These are phyloP conservation scores for Lactarius sanguifluus DNA, from an alignment of 768 basidiomycete species.

Conservation along the genomic window DNA sequence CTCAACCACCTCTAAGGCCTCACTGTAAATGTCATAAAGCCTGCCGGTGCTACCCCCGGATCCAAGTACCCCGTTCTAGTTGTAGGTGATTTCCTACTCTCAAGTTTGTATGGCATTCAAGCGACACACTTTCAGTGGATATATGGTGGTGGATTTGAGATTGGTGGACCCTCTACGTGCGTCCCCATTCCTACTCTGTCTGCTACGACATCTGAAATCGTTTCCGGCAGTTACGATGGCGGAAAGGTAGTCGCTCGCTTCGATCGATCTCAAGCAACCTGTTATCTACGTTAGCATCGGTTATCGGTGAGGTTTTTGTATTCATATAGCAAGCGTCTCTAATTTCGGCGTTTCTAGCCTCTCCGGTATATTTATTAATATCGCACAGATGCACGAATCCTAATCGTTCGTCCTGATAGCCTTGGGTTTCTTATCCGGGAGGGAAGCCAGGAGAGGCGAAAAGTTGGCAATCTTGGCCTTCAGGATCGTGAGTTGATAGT, in stretches of 20 bases:
- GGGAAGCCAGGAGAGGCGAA: slow-evolving; percentile 52
- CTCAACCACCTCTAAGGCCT: slow-evolving; percentile 28
- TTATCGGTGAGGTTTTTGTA: slow-evolving; percentile 29
- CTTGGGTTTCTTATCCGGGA: slow-evolving; percentile 52
- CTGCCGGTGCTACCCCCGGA: slow-evolving; percentile 10
- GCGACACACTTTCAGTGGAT: slow-evolving; percentile 29
- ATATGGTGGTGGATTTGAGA: slow-evolving; percentile 30
- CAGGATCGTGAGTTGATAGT: slow-evolving; percentile 50
- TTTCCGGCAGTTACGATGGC: slow-evolving; percentile 30
- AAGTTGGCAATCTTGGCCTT: slow-evolving; percentile 63
- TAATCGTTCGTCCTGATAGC: slow-evolving; percentile 30
- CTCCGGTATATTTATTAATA: slow-evolving; percentile 15
- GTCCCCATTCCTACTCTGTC: neutral
- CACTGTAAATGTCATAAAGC: slow-evolving; percentile 33
- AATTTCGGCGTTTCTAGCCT: slow-evolving; percentile 8
- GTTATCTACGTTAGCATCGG: slow-evolving; percentile 34
- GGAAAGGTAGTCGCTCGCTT: slow-evolving; percentile 29
- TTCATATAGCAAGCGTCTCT: neutral
- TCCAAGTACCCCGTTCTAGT: slow-evolving; percentile 33
- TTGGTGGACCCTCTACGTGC: slow-evolving; percentile 22
- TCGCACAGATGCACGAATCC: neutral
- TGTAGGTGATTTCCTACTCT: slow-evolving; percentile 17
- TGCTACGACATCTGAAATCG: neutral
- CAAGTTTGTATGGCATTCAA: neutral
- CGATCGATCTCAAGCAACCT: slow-evolving; percentile 31